Evolutionary conservation across 1,284 basidiomycete genomes (phyloP).

Genomic region (Trichosporon coremiiforme): DNA sequence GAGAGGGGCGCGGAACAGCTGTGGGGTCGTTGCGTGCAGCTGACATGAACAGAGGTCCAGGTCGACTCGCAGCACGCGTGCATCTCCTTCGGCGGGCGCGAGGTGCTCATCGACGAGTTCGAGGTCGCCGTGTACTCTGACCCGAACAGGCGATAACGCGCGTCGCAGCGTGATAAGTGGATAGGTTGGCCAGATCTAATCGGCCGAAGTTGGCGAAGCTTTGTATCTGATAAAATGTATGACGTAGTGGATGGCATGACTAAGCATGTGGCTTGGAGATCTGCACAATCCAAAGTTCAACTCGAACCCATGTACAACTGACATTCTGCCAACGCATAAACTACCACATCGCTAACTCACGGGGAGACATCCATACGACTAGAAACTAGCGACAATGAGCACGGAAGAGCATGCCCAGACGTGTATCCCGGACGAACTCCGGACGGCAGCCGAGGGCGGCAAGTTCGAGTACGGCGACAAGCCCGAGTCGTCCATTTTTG

Average conservation of each 20-base stretch:
- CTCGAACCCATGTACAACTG: no score
- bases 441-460: background rate
- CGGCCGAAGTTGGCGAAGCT: background rate
- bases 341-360: no score
- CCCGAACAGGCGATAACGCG: constrained; percentile 6
- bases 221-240: constrained; percentile 13
- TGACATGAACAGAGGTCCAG: constrained; percentile 11
- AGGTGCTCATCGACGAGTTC: constrained; percentile 8
- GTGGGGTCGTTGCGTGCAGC: background rate
- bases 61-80: background rate
- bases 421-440: background rate
- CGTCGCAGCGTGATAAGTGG: background rate
- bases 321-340: no score
- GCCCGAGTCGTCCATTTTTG: constrained; percentile 42
- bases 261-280: background rate
- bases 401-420: background rate
- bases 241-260: constrained; percentile 18
- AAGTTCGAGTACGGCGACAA: constrained; percentile 19
- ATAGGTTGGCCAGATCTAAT: background rate
- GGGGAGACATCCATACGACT: no score
- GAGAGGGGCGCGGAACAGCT: no score
- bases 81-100: constrained; percentile 1
- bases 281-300: no score
- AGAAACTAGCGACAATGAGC: background rate
- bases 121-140: constrained; percentile 12